Percentiles rank a stretch among this genome's conserved stretches.
phyloP scores from a whole-genome alignment of 257 asterid species.

The Nicotiana benthamiana region DNA sequence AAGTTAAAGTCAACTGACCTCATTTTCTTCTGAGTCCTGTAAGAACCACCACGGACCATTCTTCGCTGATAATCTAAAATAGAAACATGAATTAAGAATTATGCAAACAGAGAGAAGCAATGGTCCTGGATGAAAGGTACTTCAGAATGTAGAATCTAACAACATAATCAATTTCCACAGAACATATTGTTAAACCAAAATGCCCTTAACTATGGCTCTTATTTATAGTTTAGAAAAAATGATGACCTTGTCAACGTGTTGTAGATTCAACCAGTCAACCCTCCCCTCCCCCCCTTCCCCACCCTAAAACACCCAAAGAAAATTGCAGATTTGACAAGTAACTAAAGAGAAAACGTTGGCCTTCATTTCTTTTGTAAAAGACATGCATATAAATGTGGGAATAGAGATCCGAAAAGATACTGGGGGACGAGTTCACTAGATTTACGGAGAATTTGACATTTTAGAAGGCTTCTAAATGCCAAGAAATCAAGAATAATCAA shows the following conservation, averaged over 20 bases:
- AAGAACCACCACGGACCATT: slow-evolving; percentile 50
- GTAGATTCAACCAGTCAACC: not conserved
- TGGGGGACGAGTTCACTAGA: not conserved
- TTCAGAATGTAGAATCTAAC: not conserved
- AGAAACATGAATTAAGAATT: not conserved
- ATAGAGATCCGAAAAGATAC: not conserved
- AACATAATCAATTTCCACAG: not conserved
- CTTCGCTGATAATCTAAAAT: slow-evolving; percentile 26
- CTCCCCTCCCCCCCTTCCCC: not conserved
- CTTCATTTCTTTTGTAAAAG: not conserved
- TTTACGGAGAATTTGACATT: not conserved
- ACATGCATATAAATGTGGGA: not conserved
- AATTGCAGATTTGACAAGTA: slow-evolving; percentile 2
- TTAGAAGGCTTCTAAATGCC: not conserved
- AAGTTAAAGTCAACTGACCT: slow-evolving; percentile 14
- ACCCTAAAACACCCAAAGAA: not conserved
- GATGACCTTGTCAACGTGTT: not conserved
- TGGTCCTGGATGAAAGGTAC: not conserved
- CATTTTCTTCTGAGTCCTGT: slow-evolving; percentile 17
- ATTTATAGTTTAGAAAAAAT: not conserved
- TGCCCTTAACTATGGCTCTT: not conserved
- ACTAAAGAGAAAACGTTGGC: not conserved
- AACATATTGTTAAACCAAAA: not conserved
- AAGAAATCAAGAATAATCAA: no score
- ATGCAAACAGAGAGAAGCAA: not conserved